Evolutionary conservation across 345 rosid genomes (phyloP).

Genomic region (Eucalyptus regnans): DNA sequence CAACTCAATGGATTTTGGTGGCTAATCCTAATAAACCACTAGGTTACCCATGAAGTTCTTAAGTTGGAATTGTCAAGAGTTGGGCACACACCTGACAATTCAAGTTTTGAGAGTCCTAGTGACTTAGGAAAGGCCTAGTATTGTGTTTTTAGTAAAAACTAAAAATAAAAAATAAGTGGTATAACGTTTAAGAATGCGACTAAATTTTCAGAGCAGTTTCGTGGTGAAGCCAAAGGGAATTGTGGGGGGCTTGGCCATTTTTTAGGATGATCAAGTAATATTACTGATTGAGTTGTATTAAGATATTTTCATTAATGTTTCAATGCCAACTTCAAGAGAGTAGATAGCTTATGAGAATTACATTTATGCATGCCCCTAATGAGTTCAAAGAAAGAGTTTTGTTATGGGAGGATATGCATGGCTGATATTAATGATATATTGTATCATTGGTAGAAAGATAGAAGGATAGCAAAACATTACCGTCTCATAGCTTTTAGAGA

Average conservation of each 20-base stretch:
- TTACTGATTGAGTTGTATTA: neutral
- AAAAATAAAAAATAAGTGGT: no score
- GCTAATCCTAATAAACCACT: fast-evolving
- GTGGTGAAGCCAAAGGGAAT: neutral
- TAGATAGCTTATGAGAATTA: neutral
- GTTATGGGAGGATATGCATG: neutral
- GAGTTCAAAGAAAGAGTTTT: neutral
- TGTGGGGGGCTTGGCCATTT: neutral
- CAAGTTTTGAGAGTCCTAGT: neutral
- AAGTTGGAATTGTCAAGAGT: no score
- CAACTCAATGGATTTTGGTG: neutral
- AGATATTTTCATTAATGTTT: neutral
- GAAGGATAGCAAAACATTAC: no score
- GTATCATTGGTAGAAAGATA: neutral
- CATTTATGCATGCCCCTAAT: neutral
- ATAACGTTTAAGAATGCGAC: neutral
- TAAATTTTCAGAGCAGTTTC: neutral
- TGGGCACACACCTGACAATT: neutral
- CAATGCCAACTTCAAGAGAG: neutral
- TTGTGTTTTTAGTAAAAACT: no score
- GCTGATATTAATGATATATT: neutral
- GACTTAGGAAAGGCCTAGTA: neutral
- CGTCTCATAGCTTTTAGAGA: neutral
- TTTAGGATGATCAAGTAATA: neutral
- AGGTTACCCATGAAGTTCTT: neutral